Percentiles rank a stretch among this genome's conserved stretches.
These are phyloP conservation scores for Naganishia liquefaciens DNA, from an alignment of 1,284 basidiomycete species.

Conservation along the genomic window DNA sequence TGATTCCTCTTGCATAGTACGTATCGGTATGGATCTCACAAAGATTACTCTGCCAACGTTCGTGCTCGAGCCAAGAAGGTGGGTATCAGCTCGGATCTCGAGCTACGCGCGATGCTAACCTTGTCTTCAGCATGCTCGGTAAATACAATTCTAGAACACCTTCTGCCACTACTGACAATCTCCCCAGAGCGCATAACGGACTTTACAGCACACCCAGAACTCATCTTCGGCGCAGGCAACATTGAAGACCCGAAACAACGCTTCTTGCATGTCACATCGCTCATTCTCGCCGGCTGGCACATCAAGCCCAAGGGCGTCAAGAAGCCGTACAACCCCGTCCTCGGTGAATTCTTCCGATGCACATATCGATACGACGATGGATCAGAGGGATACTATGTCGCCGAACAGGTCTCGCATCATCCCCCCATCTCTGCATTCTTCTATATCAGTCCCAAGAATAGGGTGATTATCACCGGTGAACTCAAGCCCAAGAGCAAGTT, in stretches of 20 bases:
- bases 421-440: constrained; percentile 91
- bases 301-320: constrained; percentile 99
- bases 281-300: constrained; percentile 75
- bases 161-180: constrained; percentile 52
- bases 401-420: constrained; percentile 74
- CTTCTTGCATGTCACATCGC: constrained; percentile 81
- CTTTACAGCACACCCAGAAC: constrained; percentile 98
- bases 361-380: constrained; percentile 90
- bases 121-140: constrained; percentile 15
- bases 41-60: constrained; percentile 93
- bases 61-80: constrained; percentile 78
- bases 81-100: constrained; percentile 29
- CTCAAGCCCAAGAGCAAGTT: constrained; percentile 89
- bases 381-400: constrained; percentile 91
- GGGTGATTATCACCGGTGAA: constrained; percentile 78
- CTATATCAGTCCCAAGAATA: constrained; percentile 91
- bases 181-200: constrained; percentile 97
- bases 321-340: constrained; percentile 98
- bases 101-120: background rate
- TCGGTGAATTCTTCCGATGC: constrained; percentile 98
- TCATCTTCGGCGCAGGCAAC: constrained; percentile 64
- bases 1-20: constrained; percentile 1
- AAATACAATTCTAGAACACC: background rate
- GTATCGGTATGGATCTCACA: constrained; percentile 83
- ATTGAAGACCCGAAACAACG: constrained; percentile 78